Evolutionary conservation across 805 yeast genomes (phyloP).

Genomic region (Candida tallmaniae): DNA sequence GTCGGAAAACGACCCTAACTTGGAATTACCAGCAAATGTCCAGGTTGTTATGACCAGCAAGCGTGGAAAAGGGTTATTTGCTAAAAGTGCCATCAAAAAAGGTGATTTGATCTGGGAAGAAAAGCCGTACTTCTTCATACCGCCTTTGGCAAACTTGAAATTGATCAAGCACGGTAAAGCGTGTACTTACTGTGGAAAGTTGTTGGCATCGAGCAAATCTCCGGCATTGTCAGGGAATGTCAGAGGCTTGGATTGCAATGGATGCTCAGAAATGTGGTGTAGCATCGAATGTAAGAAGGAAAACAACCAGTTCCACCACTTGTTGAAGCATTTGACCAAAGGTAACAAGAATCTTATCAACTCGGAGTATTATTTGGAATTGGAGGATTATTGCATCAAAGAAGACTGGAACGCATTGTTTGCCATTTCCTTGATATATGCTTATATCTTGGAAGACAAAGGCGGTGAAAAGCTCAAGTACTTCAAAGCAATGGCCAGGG

Average conservation of each 20-base stretch:
- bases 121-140: conserved; percentile 52
- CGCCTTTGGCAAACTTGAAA: conserved; percentile 62
- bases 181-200: conserved; percentile 68
- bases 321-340: conserved; percentile 50
- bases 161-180: conserved; percentile 59
- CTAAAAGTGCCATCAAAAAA: conserved; percentile 41
- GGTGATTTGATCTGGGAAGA: conserved; percentile 64
- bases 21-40: conserved; percentile 39
- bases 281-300: conserved; percentile 52
- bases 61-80: conserved; percentile 60
- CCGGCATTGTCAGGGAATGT: conserved; percentile 22
- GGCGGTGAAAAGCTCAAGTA: conserved; percentile 38
- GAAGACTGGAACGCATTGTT: conserved; percentile 68
- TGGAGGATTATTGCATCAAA: conserved; percentile 58
- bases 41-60: conserved; percentile 45
- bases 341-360: conserved; percentile 37
- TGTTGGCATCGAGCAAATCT: conserved; percentile 22
- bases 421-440: conserved; percentile 55
- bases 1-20: conserved; percentile 46
- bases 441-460: conserved; percentile 41
- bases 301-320: conserved; percentile 47
- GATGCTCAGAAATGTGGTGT: conserved; percentile 71
- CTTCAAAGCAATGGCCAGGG: conserved; percentile 60
- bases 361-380: conserved; percentile 47
- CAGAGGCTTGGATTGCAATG: conserved; percentile 59